Percentiles rank a stretch among this genome's conserved stretches.
phyloP scores from a whole-genome alignment of 2,329 filamentous ascomycete genomes.

The Hypoxylon sp. region DNA sequence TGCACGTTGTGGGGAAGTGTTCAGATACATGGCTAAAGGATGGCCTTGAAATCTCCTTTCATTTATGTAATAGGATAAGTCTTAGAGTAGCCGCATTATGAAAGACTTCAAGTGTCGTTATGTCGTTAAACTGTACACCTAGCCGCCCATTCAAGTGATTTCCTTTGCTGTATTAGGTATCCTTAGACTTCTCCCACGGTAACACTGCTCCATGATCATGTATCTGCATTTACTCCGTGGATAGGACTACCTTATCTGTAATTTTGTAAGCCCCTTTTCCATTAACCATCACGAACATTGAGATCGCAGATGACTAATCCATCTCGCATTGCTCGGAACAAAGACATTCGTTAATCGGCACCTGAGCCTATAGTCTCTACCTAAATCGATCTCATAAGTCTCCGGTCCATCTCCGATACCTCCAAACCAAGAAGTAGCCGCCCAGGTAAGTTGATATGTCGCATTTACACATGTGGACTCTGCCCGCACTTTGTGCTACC shows the following conservation, averaged over 20 bases:
- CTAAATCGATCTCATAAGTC: neutral
- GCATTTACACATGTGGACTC: neutral
- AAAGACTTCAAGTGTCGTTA: neutral
- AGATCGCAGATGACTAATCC: neutral
- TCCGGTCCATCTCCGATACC: neutral
- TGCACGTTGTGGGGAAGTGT: too few species aligned
- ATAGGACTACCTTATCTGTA: neutral
- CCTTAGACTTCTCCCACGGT: neutral
- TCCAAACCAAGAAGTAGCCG: neutral
- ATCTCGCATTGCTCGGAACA: too few species aligned
- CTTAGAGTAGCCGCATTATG: too few species aligned
- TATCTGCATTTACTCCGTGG: neutral
- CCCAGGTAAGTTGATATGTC: neutral
- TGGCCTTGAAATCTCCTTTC: too few species aligned
- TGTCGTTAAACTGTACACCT: neutral
- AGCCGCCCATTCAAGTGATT: neutral
- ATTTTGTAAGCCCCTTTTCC: neutral
- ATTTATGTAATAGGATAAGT: too few species aligned
- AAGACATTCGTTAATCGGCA: neutral
- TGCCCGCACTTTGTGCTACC: constrained; percentile 32
- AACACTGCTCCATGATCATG: neutral
- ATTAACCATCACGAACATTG: neutral
- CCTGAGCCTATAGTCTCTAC: neutral
- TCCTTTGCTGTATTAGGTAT: neutral
- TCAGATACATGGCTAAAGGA: too few species aligned